Percentiles rank a stretch among this genome's conserved stretches.
Conservation (phyloP, 2,329 filamentous ascomycete species). For the Arthrocladium fulminans region DNA sequence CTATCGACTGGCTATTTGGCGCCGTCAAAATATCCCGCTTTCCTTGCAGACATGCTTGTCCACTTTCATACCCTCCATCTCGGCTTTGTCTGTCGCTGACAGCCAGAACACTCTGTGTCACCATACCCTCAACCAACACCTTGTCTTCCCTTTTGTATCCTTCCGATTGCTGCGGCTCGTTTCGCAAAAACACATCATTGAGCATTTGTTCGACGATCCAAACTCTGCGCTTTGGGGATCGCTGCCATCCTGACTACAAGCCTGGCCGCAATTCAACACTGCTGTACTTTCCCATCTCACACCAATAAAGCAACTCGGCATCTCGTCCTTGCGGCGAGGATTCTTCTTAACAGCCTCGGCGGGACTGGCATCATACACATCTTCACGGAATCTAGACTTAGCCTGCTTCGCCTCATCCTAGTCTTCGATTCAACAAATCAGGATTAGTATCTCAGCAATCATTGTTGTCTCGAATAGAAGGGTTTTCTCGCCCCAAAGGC, state of each 20-base stretch:
- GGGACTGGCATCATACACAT: too few species aligned
- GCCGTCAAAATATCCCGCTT: constrained; percentile 22
- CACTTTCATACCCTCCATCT: constrained; percentile 9
- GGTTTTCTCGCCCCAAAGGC: too few species aligned
- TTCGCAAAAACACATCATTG: background rate
- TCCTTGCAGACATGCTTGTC: constrained; percentile 6
- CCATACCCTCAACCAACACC: background rate
- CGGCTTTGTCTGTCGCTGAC: background rate
- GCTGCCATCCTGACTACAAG: background rate
- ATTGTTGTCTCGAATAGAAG: too few species aligned
- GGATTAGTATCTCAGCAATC: too few species aligned
- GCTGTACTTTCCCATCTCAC: too few species aligned
- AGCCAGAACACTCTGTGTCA: background rate
- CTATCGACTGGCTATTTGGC: constrained; percentile 16
- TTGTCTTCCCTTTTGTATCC: background rate
- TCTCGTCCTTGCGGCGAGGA: too few species aligned
- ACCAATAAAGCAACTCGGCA: too few species aligned
- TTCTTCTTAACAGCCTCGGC: too few species aligned
- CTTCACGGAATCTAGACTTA: too few species aligned
- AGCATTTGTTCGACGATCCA: background rate
- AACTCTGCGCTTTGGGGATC: background rate
- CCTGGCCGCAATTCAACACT: too few species aligned
- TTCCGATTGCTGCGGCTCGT: background rate
- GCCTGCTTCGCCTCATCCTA: too few species aligned
- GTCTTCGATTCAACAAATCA: too few species aligned